Evolutionary conservation across 257 asterid genomes (phyloP).

Genomic region (Ilex aquifolium): DNA sequence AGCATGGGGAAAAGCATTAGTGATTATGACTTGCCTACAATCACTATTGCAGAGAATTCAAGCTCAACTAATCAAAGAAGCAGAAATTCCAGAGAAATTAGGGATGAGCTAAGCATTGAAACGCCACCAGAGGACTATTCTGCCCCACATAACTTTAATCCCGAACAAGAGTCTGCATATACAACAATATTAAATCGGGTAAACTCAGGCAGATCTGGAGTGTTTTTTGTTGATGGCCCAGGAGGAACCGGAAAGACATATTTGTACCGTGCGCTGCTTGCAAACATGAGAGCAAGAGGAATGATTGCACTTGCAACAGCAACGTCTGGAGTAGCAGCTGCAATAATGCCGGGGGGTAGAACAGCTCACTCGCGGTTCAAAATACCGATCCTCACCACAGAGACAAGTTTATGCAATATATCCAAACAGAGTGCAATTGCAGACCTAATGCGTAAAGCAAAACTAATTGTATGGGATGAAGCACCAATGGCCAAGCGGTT

Average conservation of each 20-base stretch:
- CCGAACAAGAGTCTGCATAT: neutral
- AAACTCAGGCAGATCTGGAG: too few relatives aligned
- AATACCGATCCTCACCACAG: neutral
- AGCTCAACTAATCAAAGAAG: too few relatives aligned
- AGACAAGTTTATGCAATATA: neutral
- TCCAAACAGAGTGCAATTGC: neutral
- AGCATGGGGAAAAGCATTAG: neutral
- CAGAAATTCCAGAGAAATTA: neutral
- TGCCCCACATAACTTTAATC: neutral
- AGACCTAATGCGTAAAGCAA: neutral
- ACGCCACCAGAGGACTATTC: neutral
- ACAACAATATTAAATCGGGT: too few relatives aligned
- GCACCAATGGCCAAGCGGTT: neutral
- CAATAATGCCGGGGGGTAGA: neutral
- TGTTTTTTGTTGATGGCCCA: slow-evolving; percentile 1
- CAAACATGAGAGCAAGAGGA: neutral
- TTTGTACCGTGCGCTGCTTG: slow-evolving; percentile 2
- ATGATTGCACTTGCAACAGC: slow-evolving; percentile 2
- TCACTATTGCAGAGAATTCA: too few relatives aligned
- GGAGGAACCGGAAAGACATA: slow-evolving; percentile 3
- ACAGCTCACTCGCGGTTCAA: slow-evolving; percentile 11
- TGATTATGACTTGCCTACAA: neutral
- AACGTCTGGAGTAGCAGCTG: slow-evolving; percentile 1
- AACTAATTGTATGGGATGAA: slow-evolving; percentile 10
- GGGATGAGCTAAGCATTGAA: neutral